phyloP scores from a whole-genome alignment of 2,329 filamentous ascomycete genomes.

The Verticillium dahliae region DNA sequence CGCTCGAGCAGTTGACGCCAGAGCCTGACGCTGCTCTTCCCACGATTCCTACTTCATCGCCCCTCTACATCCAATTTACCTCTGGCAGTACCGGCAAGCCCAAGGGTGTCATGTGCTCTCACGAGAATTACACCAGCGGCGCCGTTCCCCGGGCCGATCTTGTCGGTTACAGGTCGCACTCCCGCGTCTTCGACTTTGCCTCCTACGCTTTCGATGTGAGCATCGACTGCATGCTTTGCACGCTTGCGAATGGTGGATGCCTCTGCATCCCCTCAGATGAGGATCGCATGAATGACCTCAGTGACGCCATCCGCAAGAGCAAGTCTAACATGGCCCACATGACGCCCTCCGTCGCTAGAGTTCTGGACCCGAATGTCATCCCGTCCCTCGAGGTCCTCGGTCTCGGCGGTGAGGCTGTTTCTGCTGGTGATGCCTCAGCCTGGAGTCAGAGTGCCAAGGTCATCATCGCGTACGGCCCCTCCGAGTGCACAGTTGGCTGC shows the following conservation, averaged over 20 bases:
- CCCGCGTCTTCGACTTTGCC: slow-evolving; percentile 39
- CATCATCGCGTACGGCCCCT: slow-evolving; percentile 46
- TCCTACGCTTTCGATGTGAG: slow-evolving; percentile 51
- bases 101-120: slow-evolving; percentile 52
- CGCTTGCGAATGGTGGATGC: slow-evolving; percentile 40
- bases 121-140: slow-evolving; percentile 39
- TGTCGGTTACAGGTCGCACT: slow-evolving; percentile 33
- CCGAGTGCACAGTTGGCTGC: slow-evolving; percentile 47
- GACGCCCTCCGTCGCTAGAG: slow-evolving; percentile 43
- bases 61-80: slow-evolving; percentile 56
- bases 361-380: slow-evolving; percentile 38
- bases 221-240: slow-evolving; percentile 48
- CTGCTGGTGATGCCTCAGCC: slow-evolving; percentile 37
- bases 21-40: slow-evolving; percentile 18
- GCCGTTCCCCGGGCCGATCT: slow-evolving; percentile 33
- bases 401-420: slow-evolving; percentile 47
- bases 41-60: slow-evolving; percentile 31
- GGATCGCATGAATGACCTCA: slow-evolving; percentile 43
- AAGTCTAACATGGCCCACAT: slow-evolving; percentile 42
- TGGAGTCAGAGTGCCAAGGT: slow-evolving; percentile 41
- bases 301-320: slow-evolving; percentile 35
- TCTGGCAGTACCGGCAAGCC: slow-evolving; percentile 59
- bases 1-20: slow-evolving; percentile 6
- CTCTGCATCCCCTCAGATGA: slow-evolving; percentile 49
- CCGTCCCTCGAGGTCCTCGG: slow-evolving; percentile 39